Base-by-base conservation (phyloP, 1,139 yeast genomes). In the Zygosaccharomyces pseudobailii region DNA sequence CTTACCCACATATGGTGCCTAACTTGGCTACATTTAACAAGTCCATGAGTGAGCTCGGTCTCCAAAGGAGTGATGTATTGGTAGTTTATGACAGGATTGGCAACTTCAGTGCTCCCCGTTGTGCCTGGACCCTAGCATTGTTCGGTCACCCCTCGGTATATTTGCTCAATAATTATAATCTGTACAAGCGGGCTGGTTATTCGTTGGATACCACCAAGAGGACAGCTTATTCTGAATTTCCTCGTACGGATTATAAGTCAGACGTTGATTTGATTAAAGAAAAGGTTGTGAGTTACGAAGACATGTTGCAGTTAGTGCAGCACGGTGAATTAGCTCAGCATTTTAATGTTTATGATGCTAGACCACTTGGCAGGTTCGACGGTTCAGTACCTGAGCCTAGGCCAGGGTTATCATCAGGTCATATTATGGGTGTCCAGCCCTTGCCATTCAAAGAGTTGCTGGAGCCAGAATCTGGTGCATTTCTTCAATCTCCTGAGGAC, bases 1-100 rank as follows among this genome's bases (percentile, higher is more conserved):
- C 75, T 17, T 90, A 76, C 59, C 97, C 97, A 1, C 97, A 92
- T 63, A 92, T 89, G 96, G 73, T 90, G 27, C 97, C 97, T 2
- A 68, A 74, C 4, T 65, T 71, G 36, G 68, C 67, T 2, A 73
- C 72, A 4, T 90, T 88, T 67, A 76, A 77, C 46, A 44, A 59
- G 4, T 74, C 76, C 1, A 74, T 87, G 65, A 66, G 77, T 27
- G 61, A 74, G 19, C 63, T 66, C 64, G 83, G 63, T 10, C 60
- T 65, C 21, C 58, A 58, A 25, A 68, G 67, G 42, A 67, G 70
- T 35, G 94, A 89, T 54, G 69, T 72, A 17, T 63, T 92, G 45
- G 84, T 92, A n/a, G 80, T 92, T 8, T 92, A 92, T 64, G 98
- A 92, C 66, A 80, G 82, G 54, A 75, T 77, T 37, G 96, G 96